Conservation (phyloP, 768 basidiomycete species). For the Hortiboletus campestris region DNA sequence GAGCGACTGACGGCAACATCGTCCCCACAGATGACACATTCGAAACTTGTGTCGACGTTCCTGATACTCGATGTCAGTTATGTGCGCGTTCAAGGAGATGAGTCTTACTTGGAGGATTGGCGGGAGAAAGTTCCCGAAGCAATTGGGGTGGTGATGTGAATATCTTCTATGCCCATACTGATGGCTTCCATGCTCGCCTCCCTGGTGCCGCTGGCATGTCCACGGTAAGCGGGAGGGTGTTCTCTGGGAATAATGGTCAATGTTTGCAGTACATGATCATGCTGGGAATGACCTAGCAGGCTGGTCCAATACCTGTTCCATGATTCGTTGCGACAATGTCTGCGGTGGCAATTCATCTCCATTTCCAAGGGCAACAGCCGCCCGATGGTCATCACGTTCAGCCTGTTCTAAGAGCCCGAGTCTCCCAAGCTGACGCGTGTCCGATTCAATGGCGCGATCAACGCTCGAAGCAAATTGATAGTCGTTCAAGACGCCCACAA, state of each 20-base stretch:
- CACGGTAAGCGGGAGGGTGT: background rate
- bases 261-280: background rate
- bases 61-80: conserved; percentile 1
- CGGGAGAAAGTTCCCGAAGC: background rate
- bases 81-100: background rate
- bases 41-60: background rate
- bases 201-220: background rate
- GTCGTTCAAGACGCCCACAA: conserved; percentile 36
- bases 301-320: conserved; percentile 1
- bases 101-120: conserved; percentile 2
- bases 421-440: conserved; percentile 33
- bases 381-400: conserved; percentile 41
- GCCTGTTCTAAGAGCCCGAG: conserved; percentile 35
- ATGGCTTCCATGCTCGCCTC: background rate
- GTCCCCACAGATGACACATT: conserved; percentile 47
- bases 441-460: conserved; percentile 38
- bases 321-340: conserved; percentile 15
- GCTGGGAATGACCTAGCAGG: conserved; percentile 1
- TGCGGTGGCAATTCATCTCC: conserved; percentile 24
- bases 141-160: background rate
- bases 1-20: conserved; percentile 16
- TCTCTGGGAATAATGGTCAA: conserved; percentile 11
- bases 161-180: background rate
- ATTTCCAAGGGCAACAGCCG: conserved; percentile 38
- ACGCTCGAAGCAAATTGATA: conserved; percentile 42